These are phyloP conservation scores for Curvularia sp. DNA, from an alignment of 2,329 filamentous ascomycete genomes.

Conservation along the genomic window DNA sequence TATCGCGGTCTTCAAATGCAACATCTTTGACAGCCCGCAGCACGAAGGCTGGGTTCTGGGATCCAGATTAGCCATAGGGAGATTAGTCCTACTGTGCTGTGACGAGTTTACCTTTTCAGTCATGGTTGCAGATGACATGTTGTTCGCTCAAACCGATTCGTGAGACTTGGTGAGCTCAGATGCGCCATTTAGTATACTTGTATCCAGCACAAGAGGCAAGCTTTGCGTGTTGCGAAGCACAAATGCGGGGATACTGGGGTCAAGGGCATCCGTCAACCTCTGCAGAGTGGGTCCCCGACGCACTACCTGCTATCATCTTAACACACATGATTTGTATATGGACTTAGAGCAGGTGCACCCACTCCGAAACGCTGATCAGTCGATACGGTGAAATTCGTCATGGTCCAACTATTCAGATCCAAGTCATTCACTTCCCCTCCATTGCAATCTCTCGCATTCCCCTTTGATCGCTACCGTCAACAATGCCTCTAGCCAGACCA, in stretches of 20 bases:
- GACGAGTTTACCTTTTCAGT: neutral
- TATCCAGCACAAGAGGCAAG: neutral
- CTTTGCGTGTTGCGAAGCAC: neutral
- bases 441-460: neutral
- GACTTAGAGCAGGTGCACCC: slow-evolving; percentile 1
- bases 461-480: neutral
- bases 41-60: slow-evolving; percentile 57
- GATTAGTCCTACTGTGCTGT: too few species aligned
- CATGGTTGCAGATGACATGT: neutral
- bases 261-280: slow-evolving; percentile 9
- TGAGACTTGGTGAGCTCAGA: neutral
- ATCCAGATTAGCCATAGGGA: neutral
- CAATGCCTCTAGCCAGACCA: slow-evolving; percentile 19
- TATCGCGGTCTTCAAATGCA: slow-evolving; percentile 55
- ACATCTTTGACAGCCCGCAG: slow-evolving; percentile 56
- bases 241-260: slow-evolving; percentile 11
- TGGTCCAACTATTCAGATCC: neutral
- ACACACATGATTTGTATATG: neutral
- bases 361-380: neutral
- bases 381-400: neutral
- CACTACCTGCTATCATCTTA: slow-evolving; percentile 29
- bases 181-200: neutral
- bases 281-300: slow-evolving; percentile 4
- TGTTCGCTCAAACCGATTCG: neutral
- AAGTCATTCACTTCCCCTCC: neutral